Percentiles rank a stretch among this genome's conserved stretches.
Conservation (phyloP, 208 protist genomes). For the Leishmania tropica region DNA sequence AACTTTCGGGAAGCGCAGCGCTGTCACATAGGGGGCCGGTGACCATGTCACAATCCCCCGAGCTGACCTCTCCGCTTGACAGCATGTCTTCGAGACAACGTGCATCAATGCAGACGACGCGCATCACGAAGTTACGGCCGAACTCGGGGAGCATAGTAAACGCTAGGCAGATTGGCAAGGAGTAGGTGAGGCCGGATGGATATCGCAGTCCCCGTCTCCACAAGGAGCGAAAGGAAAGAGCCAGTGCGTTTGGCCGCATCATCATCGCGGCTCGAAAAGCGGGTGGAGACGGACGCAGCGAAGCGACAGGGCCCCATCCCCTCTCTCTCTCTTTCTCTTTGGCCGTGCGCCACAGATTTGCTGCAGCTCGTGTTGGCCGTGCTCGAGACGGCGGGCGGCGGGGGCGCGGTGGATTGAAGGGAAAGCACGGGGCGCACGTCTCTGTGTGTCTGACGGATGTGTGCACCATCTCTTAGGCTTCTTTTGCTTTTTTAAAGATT, state of each 20-base stretch:
- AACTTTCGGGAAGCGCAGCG: background rate
- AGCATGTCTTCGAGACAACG: background rate
- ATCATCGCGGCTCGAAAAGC: background rate
- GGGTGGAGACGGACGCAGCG: background rate
- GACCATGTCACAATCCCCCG: background rate
- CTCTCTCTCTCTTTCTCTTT: background rate
- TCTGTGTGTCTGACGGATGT: too few species aligned
- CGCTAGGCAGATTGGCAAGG: background rate
- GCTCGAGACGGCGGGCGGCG: background rate
- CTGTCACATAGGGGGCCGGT: background rate
- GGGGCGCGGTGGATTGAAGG: background rate
- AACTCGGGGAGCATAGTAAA: background rate
- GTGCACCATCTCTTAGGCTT: too few species aligned
- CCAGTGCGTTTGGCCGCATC: background rate
- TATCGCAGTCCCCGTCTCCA: background rate
- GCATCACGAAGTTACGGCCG: conserved; percentile 6
- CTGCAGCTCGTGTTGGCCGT: background rate
- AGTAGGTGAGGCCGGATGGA: background rate
- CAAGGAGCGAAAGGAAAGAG: background rate
- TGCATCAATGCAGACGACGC: background rate
- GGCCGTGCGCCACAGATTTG: background rate
- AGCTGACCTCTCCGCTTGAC: background rate
- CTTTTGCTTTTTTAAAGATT: too few species aligned
- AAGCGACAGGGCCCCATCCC: background rate
- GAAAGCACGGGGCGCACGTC: too few species aligned